Percentiles rank a stretch among this genome's conserved stretches.
Evolutionary conservation across 192 early-diverging fungal genomes (phyloP).

Genomic region (Coemansia sp.): DNA sequence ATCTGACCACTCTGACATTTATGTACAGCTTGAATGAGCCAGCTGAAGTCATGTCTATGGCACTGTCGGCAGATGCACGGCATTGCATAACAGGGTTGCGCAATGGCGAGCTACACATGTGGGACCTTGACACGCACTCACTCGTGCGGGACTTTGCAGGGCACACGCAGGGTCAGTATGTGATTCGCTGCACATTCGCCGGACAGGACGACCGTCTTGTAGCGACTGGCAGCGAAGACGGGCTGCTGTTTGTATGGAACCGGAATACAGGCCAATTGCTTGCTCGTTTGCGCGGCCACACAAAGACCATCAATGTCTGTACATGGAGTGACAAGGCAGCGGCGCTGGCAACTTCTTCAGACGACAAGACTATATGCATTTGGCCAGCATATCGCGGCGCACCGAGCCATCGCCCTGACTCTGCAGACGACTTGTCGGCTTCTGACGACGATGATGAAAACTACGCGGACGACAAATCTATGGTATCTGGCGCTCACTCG

Average conservation of each 20-base stretch:
- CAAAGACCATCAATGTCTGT: conserved; percentile 42
- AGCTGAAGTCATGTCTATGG: conserved; percentile 64
- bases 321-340: conserved; percentile 36
- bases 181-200: conserved; percentile 91
- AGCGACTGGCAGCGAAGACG: conserved; percentile 87
- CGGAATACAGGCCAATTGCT: conserved; percentile 35
- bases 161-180: conserved; percentile 73
- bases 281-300: conserved; percentile 40
- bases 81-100: conserved; percentile 54
- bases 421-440: not conserved
- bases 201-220: conserved; percentile 81
- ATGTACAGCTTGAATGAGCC: conserved; percentile 44
- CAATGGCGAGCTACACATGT: conserved; percentile 81
- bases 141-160: conserved; percentile 79
- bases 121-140: conserved; percentile 70
- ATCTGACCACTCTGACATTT: conserved; percentile 50
- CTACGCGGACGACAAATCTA: conserved; percentile 9
- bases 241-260: conserved; percentile 49
- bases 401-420: conserved; percentile 23
- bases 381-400: conserved; percentile 52
- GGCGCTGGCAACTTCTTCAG: conserved; percentile 44
- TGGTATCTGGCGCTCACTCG: conserved; percentile 10
- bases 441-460: not conserved
- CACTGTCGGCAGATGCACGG: conserved; percentile 61
- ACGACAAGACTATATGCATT: conserved; percentile 50